These are phyloP conservation scores for Boletus tomentosulus DNA, from an alignment of 768 basidiomycete genomes.

Conservation along the genomic window DNA sequence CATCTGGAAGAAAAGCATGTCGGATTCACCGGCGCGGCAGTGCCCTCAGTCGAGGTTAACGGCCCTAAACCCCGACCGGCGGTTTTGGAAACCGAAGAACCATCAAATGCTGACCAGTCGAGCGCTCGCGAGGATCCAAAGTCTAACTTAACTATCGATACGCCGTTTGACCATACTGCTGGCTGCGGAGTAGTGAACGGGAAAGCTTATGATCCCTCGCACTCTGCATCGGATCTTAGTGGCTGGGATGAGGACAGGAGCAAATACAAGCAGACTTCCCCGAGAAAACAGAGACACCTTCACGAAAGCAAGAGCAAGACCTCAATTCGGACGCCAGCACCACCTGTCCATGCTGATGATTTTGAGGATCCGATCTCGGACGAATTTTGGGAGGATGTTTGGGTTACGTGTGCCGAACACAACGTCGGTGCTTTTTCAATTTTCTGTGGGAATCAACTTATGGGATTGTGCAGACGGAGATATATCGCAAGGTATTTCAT, in stretches of 20 bases:
- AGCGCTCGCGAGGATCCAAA: constrained; percentile 13
- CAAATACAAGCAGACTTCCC: constrained; percentile 45
- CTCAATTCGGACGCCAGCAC: constrained; percentile 65
- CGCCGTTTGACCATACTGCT: constrained; percentile 30
- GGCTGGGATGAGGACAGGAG: constrained; percentile 47
- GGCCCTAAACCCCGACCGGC: constrained; percentile 45
- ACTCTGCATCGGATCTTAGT: constrained; percentile 40
- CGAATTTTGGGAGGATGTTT: constrained; percentile 84
- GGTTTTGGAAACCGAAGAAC: constrained; percentile 26
- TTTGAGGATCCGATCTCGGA: constrained; percentile 91
- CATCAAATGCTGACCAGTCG: constrained; percentile 30
- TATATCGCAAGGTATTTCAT: constrained; percentile 93
- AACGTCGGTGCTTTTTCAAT: constrained; percentile 56
- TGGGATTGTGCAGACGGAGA: constrained; percentile 68
- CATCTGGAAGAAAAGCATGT: constrained; percentile 44
- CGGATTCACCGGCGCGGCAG: constrained; percentile 58
- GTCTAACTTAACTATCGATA: not conserved
- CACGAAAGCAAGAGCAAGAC: constrained; percentile 49
- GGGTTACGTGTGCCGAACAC: constrained; percentile 82
- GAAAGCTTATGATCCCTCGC: constrained; percentile 46
- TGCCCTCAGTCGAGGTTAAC: constrained; percentile 64
- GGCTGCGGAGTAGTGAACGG: constrained; percentile 44
- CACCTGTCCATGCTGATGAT: constrained; percentile 65
- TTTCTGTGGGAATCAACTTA: not conserved
- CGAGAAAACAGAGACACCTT: constrained; percentile 57